Evolutionary conservation across 2,329 filamentous ascomycete species (phyloP).

Genomic region (Aureobasidium sp.): DNA sequence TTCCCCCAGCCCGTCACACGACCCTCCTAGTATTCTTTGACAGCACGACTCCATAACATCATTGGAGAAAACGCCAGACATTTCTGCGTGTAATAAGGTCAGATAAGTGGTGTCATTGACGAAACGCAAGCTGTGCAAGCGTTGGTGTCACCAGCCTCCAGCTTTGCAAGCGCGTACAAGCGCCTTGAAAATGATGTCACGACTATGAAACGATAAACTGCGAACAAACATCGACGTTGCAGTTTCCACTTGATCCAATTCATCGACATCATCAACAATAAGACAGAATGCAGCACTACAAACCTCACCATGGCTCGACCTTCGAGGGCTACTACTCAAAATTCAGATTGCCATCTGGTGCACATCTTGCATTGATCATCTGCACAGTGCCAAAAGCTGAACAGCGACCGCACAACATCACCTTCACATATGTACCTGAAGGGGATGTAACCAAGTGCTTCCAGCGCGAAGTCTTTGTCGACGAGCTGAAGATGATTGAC

Average conservation of each 20-base stretch:
- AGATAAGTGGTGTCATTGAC: background rate
- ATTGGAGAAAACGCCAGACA: too few species aligned
- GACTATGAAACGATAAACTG: background rate
- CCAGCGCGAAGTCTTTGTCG: conserved; percentile 37
- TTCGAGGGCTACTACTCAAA: conserved; percentile 47
- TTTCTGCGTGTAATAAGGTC: too few species aligned
- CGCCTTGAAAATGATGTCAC: background rate
- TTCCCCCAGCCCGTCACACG: too few species aligned
- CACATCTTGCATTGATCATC: conserved; percentile 38
- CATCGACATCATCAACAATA: background rate
- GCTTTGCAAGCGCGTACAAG: background rate
- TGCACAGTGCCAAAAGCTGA: conserved; percentile 37
- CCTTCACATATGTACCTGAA: conserved; percentile 41
- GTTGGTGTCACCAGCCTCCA: background rate
- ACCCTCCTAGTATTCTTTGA: too few species aligned
- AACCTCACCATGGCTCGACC: conserved; percentile 32
- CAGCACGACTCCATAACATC: background rate
- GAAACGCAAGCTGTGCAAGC: background rate
- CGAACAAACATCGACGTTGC: background rate
- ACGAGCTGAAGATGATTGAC: conserved; percentile 28
- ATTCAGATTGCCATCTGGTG: conserved; percentile 38
- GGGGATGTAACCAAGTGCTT: conserved; percentile 25
- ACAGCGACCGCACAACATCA: conserved; percentile 35
- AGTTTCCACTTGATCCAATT: background rate
- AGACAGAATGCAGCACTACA: conserved; percentile 19